Evolutionary conservation across 805 yeast species (phyloP).

Genomic region (Myxozyma mucilagina): DNA sequence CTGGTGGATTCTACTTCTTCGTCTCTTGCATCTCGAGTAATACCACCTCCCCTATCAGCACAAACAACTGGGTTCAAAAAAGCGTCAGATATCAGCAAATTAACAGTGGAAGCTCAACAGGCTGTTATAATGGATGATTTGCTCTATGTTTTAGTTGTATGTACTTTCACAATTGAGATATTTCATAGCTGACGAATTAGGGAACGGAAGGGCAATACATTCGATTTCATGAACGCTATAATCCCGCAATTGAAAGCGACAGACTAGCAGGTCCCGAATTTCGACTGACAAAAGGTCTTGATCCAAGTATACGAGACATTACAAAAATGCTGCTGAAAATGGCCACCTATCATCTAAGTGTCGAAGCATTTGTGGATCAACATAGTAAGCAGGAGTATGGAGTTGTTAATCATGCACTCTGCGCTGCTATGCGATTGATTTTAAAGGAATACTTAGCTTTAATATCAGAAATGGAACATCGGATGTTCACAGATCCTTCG

Average conservation of each 20-base stretch:
- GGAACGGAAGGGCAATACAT: slow-evolving; percentile 71
- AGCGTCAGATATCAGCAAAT: slow-evolving; percentile 14
- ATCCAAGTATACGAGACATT: slow-evolving; percentile 69
- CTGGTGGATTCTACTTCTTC: slow-evolving; percentile 15
- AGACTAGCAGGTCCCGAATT: slow-evolving; percentile 71
- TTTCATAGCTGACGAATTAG: slow-evolving; percentile 43
- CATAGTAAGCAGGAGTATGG: slow-evolving; percentile 65
- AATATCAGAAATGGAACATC: slow-evolving; percentile 51
- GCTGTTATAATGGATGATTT: slow-evolving; percentile 71
- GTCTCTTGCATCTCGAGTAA: slow-evolving; percentile 16
- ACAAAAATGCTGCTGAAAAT: slow-evolving; percentile 58
- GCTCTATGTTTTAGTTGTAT: slow-evolving; percentile 56
- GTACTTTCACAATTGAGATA: background rate
- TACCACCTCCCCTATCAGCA: slow-evolving; percentile 21
- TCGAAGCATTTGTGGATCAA: slow-evolving; percentile 59
- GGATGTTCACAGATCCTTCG: slow-evolving; percentile 49
- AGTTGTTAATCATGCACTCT: slow-evolving; percentile 68
- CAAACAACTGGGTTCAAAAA: slow-evolving; percentile 3
- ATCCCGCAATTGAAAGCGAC: slow-evolving; percentile 47
- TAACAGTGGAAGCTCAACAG: slow-evolving; percentile 62
- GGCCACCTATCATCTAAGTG: slow-evolving; percentile 64
- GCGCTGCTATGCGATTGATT: slow-evolving; percentile 55
- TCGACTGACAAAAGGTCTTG: slow-evolving; percentile 68
- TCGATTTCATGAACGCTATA: slow-evolving; percentile 62
- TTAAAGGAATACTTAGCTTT: slow-evolving; percentile 41